Percentiles rank a stretch among this genome's conserved stretches.
Conservation (phyloP, 2,329 filamentous ascomycete species). For the Ceratocystiopsis minuta region DNA sequence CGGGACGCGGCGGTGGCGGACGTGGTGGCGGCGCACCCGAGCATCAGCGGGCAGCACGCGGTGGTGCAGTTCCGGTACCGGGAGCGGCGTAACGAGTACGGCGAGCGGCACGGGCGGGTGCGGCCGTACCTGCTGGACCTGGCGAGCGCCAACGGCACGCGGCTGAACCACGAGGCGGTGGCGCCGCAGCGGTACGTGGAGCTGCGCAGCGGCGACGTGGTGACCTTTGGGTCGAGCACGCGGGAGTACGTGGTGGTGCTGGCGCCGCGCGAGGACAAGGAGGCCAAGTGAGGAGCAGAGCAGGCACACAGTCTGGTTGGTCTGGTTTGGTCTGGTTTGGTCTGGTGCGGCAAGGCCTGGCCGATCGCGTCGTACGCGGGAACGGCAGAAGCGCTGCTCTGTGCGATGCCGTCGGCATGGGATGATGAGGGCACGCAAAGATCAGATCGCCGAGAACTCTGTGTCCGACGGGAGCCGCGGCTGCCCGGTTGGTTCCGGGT, state of each 20-base stretch:
- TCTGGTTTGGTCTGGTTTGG: no score
- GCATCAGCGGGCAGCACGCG: constrained; percentile 87
- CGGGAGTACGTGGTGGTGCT: constrained; percentile 96
- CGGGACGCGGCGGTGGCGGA: constrained; percentile 68
- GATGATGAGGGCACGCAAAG: no score
- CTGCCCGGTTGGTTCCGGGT: no score
- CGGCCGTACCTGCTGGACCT: constrained; percentile 85
- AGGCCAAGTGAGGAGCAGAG: background rate
- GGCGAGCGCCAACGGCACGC: constrained; percentile 82
- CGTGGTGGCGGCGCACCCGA: constrained; percentile 71
- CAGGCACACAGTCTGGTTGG: no score
- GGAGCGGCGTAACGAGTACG: constrained; percentile 70
- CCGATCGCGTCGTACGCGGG: no score
- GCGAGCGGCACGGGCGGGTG: constrained; percentile 62
- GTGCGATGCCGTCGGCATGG: no score
- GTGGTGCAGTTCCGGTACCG: constrained; percentile 83
- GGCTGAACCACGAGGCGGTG: constrained; percentile 56
- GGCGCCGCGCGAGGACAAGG: constrained; percentile 24
- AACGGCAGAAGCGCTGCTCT: no score
- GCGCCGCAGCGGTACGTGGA: constrained; percentile 70
- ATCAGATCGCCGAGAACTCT: no score
- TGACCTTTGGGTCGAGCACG: constrained; percentile 74
- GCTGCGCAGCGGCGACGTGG: constrained; percentile 70
- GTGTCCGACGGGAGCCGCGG: no score
- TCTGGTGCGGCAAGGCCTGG: no score